Base-by-base conservation (phyloP, 306 rosid species). In the Vigna angularis region DNA sequence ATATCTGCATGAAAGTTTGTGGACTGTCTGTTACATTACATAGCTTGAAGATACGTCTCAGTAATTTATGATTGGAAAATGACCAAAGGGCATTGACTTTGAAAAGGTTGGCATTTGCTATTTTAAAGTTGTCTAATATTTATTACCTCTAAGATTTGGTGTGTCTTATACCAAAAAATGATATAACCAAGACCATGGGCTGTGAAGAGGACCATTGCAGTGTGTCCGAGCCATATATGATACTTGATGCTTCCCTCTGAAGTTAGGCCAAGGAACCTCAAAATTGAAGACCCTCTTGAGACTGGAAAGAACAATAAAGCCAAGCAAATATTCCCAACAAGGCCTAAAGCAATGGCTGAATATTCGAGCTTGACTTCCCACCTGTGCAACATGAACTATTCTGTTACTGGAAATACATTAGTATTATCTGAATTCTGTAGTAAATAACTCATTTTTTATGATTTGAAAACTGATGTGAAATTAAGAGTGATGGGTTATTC, bases 201-300 rank as follows among this genome's bases (percentile, higher is more conserved):
- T 11, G 87, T 69, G 82, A 89, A 87, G 66, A 83, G 74, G 36
- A 70, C 20, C 87, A 89, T 73, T 68, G 79, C 69, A 76, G 30
- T 61, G 55, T 89, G 88, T 13, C 88, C 91, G 5, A 89, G 81
- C 90, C 93, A 87, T 63, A 83, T 83, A 47, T 83, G 93, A 45
- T 87, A 87, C 77, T 81, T 89, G 80, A 87, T 76, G 76, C 89
- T 83, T 57, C 84, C 80, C 74, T 89, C 93, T 48, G 93, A 89
- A 47, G 88, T 87, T 38, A 85, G 77, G 56, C 91, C 89, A 69
- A 77, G 50, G 70, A 81, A 22, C 77, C 75, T 79, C 77, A 89
- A 47, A 73, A 87, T 55, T 50, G 87, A 87, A 74, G 93, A 89
- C 10, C 93, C 88, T 83, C 93, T 80, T 6, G 84, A 28, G 51